Conservation (phyloP, 768 basidiomycete species). For the Mycena polygramma region DNA sequence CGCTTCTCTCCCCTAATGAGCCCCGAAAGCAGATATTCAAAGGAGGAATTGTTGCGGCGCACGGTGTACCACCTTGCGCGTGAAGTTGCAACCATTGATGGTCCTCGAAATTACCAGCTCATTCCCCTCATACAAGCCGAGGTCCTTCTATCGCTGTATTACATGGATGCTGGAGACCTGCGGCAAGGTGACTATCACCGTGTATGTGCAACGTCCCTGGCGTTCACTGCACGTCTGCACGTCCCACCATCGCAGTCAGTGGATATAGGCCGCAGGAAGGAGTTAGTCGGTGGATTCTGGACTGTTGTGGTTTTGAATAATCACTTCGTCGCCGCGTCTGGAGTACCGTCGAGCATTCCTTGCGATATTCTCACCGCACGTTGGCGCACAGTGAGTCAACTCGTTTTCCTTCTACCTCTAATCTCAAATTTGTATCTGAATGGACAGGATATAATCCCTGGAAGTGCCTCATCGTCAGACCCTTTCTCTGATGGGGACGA, state of each 20-base stretch:
- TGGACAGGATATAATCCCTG: background rate
- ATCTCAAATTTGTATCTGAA: background rate
- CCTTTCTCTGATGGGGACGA: background rate
- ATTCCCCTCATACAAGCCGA: slow-evolving; percentile 14
- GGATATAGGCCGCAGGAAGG: background rate
- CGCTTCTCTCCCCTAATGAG: background rate
- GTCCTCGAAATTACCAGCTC: background rate
- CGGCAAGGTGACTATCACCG: slow-evolving; percentile 15
- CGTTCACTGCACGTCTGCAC: slow-evolving; percentile 21
- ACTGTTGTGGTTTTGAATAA: slow-evolving; percentile 30
- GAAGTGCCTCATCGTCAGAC: background rate
- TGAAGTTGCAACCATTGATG: background rate
- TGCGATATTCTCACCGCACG: slow-evolving; percentile 13
- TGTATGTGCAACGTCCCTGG: slow-evolving; percentile 25
- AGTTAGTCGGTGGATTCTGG: slow-evolving; percentile 30
- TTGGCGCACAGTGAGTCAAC: slow-evolving; percentile 11
- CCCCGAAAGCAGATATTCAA: background rate
- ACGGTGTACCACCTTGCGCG: background rate
- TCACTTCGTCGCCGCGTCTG: slow-evolving; percentile 25
- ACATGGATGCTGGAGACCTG: slow-evolving; percentile 11
- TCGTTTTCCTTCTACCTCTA: background rate
- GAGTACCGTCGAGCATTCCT: slow-evolving; percentile 19
- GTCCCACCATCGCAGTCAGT: background rate
- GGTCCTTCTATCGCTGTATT: slow-evolving; percentile 29
- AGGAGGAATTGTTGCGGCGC: slow-evolving; percentile 10